These are phyloP conservation scores for Dictyostelium brefeldianum DNA, from an alignment of 78 protist genomes.

Conservation along the genomic window DNA sequence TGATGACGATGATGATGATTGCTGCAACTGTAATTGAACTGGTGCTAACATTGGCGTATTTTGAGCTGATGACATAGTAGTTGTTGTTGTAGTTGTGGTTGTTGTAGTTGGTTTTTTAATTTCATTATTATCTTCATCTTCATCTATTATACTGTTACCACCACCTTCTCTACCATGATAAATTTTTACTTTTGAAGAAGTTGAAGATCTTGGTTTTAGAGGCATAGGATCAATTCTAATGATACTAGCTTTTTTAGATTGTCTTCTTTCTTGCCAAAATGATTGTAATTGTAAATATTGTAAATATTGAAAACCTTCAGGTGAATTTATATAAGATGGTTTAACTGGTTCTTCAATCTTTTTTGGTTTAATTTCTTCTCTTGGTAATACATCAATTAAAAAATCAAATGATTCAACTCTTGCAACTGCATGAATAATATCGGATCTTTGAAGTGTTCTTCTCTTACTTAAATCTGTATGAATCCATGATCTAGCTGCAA, in stretches of 20 bases:
- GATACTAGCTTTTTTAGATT: neutral
- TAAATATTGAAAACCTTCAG: slow-evolving; percentile 44
- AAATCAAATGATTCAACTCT: slow-evolving; percentile 89
- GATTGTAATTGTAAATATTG: slow-evolving; percentile 54
- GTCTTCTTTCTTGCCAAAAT: neutral
- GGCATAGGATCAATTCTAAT: neutral
- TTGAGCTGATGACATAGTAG: neutral
- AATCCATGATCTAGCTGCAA: slow-evolving; percentile 90
- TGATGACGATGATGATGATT: neutral
- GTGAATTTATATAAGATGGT: slow-evolving; percentile 24
- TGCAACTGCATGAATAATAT: slow-evolving; percentile 89
- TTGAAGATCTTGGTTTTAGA: neutral
- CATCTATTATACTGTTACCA: neutral
- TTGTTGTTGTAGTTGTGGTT: neutral
- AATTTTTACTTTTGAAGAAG: neutral
- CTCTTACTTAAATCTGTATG: slow-evolving; percentile 89
- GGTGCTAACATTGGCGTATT: neutral
- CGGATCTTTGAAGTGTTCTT: slow-evolving; percentile 89
- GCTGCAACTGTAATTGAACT: neutral
- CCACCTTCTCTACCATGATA: too few relatives aligned
- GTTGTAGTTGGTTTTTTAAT: neutral
- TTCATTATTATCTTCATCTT: neutral
- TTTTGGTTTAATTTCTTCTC: slow-evolving; percentile 86
- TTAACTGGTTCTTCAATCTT: slow-evolving; percentile 14
- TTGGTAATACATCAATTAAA: slow-evolving; percentile 91